phyloP scores from a whole-genome alignment of 768 basidiomycete species.

The Suillus subluteus region DNA sequence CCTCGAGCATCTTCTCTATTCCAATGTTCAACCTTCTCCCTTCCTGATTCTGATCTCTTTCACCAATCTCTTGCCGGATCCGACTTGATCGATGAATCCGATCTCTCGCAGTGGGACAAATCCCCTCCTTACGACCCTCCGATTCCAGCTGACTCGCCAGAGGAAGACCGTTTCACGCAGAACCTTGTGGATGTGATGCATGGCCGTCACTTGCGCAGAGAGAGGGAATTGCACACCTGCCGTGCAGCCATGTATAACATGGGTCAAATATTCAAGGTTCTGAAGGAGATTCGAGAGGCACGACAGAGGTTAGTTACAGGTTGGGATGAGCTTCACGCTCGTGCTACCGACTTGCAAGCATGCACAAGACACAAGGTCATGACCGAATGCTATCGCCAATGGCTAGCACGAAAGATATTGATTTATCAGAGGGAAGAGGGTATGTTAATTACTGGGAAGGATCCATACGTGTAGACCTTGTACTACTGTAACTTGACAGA shows the following conservation, averaged over 20 bases:
- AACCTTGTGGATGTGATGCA: conserved; percentile 5
- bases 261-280: neutral
- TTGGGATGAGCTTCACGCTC: too few relatives aligned
- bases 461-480: too few relatives aligned
- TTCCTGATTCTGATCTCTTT: conserved; percentile 4
- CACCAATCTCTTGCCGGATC: neutral
- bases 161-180: neutral
- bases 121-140: neutral
- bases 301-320: neutral
- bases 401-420: too few relatives aligned
- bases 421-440: too few relatives aligned
- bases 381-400: too few relatives aligned
- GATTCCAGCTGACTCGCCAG: neutral
- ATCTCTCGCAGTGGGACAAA: conserved; percentile 7
- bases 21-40: neutral
- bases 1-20: neutral
- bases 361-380: too few relatives aligned
- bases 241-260: neutral
- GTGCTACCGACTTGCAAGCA: too few relatives aligned
- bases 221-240: neutral
- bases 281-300: neutral
- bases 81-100: neutral
- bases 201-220: neutral
- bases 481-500: too few relatives aligned
- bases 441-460: too few relatives aligned